These are phyloP conservation scores for Colletotrichum liriopes DNA, from an alignment of 2,329 filamentous ascomycete genomes.

Conservation along the genomic window DNA sequence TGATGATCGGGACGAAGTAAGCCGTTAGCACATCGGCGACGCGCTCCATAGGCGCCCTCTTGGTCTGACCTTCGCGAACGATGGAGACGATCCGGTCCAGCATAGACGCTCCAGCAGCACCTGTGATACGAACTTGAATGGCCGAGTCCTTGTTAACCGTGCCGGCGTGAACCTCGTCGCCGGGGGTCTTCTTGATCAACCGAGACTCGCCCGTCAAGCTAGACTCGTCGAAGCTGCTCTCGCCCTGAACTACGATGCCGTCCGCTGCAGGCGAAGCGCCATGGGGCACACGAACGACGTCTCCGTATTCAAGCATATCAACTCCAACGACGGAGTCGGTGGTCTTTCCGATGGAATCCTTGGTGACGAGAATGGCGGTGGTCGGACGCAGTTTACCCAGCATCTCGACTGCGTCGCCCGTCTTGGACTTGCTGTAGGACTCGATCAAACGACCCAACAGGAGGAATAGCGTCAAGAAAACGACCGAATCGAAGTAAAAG, in stretches of 20 bases:
- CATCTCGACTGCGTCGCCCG: constrained; percentile 87
- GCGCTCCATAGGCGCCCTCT: constrained; percentile 81
- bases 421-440: constrained; percentile 91
- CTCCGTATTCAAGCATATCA: constrained; percentile 82
- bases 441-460: constrained; percentile 83
- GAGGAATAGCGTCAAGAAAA: constrained; percentile 92
- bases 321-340: constrained; percentile 64
- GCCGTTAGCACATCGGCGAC: constrained; percentile 81
- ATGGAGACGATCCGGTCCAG: constrained; percentile 84
- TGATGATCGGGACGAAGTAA: constrained; percentile 84
- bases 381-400: constrained; percentile 84
- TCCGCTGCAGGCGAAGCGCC: constrained; percentile 90
- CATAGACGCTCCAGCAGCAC: constrained; percentile 79
- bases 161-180: constrained; percentile 79
- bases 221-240: constrained; percentile 87
- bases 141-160: constrained; percentile 81
- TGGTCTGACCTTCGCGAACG: constrained; percentile 84
- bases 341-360: constrained; percentile 55
- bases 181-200: constrained; percentile 73
- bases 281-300: constrained; percentile 81
- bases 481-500: constrained; percentile 93
- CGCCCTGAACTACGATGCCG: constrained; percentile 75
- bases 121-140: constrained; percentile 75
- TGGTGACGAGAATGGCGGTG: constrained; percentile 79
- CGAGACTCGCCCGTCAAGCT: constrained; percentile 87